A percentile compares a stretch with the other conserved stretches of the same genome.
Evolutionary conservation across 306 rosid genomes (phyloP).

Genomic region (Quercus robur): DNA sequence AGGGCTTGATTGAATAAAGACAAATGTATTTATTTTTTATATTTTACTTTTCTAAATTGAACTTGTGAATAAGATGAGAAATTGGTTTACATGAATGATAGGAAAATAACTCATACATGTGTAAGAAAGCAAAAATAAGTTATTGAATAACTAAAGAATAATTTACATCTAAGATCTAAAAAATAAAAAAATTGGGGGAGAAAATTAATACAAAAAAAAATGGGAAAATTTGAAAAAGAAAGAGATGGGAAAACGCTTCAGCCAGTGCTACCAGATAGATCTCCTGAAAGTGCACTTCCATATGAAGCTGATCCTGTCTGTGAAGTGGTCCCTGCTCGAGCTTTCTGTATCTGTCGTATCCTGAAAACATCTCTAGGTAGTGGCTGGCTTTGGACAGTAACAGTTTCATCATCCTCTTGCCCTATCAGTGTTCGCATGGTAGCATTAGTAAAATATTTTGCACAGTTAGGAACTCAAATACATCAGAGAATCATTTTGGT

Average conservation of each 20-base stretch:
- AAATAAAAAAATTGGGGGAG: not conserved
- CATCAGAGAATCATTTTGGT: no score
- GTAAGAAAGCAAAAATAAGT: not conserved
- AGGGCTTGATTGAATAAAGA: no score
- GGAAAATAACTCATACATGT: not conserved
- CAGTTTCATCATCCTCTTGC: slow-evolving; percentile 78
- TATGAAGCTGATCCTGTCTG: slow-evolving; percentile 90
- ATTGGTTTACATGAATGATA: not conserved
- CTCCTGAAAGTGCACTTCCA: slow-evolving; percentile 94
- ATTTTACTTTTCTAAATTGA: not conserved
- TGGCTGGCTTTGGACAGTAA: slow-evolving; percentile 81
- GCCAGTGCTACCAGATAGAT: slow-evolving; percentile 87
- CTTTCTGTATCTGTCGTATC: slow-evolving; percentile 81
- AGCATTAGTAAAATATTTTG: not conserved
- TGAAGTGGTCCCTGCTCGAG: slow-evolving; percentile 61
- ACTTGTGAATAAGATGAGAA: not conserved
- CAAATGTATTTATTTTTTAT: not conserved
- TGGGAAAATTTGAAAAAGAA: not conserved
- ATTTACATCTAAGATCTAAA: not conserved
- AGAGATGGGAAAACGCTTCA: slow-evolving; percentile 17
- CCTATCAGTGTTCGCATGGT: slow-evolving; percentile 31
- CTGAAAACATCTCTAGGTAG: slow-evolving; percentile 83
- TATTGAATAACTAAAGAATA: not conserved
- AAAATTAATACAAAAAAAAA: no score
- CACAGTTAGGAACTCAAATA: not conserved